Evolutionary conservation across 2,329 filamentous ascomycete species (phyloP), one percentile per base, ranked within the genome.

Genomic region (Alternaria triticina): DNA sequence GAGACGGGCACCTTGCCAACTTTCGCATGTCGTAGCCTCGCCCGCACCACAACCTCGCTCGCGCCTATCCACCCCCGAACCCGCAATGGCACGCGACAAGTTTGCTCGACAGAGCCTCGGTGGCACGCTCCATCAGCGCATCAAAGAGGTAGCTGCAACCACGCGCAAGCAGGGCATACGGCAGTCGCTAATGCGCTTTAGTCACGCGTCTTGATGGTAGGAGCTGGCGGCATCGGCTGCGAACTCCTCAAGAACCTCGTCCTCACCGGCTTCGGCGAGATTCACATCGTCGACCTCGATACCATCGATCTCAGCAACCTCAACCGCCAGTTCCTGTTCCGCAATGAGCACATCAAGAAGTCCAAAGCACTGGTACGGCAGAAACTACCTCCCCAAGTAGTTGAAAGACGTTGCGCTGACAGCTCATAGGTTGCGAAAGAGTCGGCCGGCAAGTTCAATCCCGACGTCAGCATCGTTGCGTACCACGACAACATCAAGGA

Each of bases 251-350:
- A 99, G 85, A 97, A 98, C 80, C 89, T 99, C 61, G 93, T 95
- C 47, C 89, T 97, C 52, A 91, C 90, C 46, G 94, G 95, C 70
- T 99, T 97, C 73, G 93, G 93, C 69, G 92, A 97, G 82, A 90
- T 98, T 54, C 92, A 97, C 80, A 90, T 98, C 49, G 93, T 99
- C 71, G 96, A 99, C 80, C 91, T 99, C 64, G 96, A 99, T 80
- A 99, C 96, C 1, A 98, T 99, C 82, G 96, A 99, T 78, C 86
- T 99, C 22, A 97, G 94, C 82, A 99, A 99, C 78, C 87, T 99
- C 54, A 99, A 99, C 74, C 92, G 96, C 59, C 96, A 99, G 80
- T 99, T 99, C 75, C 89, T 99, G 51, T 99, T 99, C 81, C 89
- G 94, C 65, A 91, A 95, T 74, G 94, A 98, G 79, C 96, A 99